These are phyloP conservation scores for Apiotrichum mycotoxinovorans DNA, from an alignment of 1,284 basidiomycete species.

Conservation along the genomic window DNA sequence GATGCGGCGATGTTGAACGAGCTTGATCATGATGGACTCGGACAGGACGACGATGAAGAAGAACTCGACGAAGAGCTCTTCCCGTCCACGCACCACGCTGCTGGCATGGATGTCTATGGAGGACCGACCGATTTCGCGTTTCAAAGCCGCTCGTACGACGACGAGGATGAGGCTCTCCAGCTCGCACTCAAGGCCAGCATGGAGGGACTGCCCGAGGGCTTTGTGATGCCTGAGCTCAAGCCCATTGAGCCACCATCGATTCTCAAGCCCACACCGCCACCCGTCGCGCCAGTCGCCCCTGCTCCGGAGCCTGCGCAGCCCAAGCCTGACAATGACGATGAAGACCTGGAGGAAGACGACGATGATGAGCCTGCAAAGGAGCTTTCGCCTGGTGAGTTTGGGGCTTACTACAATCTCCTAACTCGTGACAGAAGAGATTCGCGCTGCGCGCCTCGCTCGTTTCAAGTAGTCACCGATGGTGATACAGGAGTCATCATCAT, in stretches of 20 bases:
- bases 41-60: conserved; percentile 27
- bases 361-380: conserved; percentile 44
- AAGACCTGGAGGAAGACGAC: conserved; percentile 33
- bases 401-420: conserved; percentile 40
- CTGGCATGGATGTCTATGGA: conserved; percentile 16
- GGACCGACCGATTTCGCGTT: conserved; percentile 40
- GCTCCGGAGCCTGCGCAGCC: conserved; percentile 1
- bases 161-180: conserved; percentile 80
- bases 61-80: conserved; percentile 27
- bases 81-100: conserved; percentile 8
- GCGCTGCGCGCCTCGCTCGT: conserved; percentile 67
- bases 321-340: conserved; percentile 27
- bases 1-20: conserved; percentile 8
- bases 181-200: conserved; percentile 79
- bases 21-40: conserved; percentile 40
- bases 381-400: conserved; percentile 40
- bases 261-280: conserved; percentile 34
- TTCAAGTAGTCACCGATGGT: conserved; percentile 52
- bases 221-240: conserved; percentile 19
- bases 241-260: conserved; percentile 2
- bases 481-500: not conserved
- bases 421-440: conserved; percentile 67
- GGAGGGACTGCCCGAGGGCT: conserved; percentile 57
- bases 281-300: conserved; percentile 16
- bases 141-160: conserved; percentile 60